phyloP scores from a whole-genome alignment of 1,284 basidiomycete species.

The Ganoderma lingzhi region DNA sequence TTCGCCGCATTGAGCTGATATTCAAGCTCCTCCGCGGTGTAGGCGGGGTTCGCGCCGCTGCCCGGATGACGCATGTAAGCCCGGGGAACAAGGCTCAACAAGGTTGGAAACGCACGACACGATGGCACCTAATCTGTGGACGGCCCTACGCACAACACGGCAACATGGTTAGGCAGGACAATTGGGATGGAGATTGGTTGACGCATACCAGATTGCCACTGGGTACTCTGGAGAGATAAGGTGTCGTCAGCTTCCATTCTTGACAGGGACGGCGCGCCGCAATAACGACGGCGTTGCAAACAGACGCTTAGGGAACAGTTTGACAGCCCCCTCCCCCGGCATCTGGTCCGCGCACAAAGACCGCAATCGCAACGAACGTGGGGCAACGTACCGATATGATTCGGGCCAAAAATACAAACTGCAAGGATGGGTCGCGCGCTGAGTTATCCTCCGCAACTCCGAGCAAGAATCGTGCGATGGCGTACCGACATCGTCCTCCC shows the following conservation, averaged over 20 bases:
- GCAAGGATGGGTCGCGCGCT: neutral
- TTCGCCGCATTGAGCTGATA: slow-evolving; percentile 64
- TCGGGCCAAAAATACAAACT: slow-evolving; percentile 47
- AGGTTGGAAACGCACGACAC: slow-evolving; percentile 57
- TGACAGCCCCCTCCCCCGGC: neutral
- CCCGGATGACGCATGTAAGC: neutral
- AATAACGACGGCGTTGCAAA: neutral
- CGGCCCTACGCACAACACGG: slow-evolving; percentile 51
- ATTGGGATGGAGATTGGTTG: neutral
- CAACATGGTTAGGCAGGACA: slow-evolving; percentile 31
- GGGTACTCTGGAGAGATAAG: slow-evolving; percentile 62
- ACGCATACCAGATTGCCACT: slow-evolving; percentile 59
- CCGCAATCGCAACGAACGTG: neutral
- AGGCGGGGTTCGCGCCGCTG: slow-evolving; percentile 68
- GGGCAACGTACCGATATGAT: slow-evolving; percentile 40
- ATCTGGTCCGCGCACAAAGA: neutral
- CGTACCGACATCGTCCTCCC: slow-evolving; percentile 36
- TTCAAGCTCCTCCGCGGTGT: slow-evolving; percentile 66
- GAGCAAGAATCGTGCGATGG: slow-evolving; percentile 3
- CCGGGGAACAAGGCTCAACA: neutral
- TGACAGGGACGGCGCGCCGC: neutral
- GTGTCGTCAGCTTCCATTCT: neutral
- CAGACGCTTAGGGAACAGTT: neutral
- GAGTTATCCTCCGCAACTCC: slow-evolving; percentile 27
- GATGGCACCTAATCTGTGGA: slow-evolving; percentile 73